These are phyloP conservation scores for Somion occarium DNA, from an alignment of 1,284 basidiomycete species.

Conservation along the genomic window DNA sequence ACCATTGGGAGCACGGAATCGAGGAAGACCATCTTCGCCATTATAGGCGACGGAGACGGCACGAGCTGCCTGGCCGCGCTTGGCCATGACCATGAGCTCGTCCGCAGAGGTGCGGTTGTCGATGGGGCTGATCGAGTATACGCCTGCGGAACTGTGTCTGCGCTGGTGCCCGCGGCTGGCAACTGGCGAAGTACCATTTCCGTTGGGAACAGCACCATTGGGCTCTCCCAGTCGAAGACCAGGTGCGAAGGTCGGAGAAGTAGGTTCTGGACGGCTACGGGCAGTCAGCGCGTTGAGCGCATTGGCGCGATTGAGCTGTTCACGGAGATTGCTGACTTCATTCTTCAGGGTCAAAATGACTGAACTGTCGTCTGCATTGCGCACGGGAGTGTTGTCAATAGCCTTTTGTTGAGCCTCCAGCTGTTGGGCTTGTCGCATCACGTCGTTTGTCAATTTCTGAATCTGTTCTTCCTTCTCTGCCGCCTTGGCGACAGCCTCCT, in stretches of 20 bases:
- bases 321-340: constrained; percentile 88
- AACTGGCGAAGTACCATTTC: constrained; percentile 21
- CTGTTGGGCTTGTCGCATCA: constrained; percentile 69
- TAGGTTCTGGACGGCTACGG: constrained; percentile 62
- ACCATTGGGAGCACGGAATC: constrained; percentile 66
- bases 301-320: constrained; percentile 93
- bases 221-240: constrained; percentile 52
- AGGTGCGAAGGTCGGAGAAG: constrained; percentile 80
- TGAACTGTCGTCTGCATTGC: constrained; percentile 76
- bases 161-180: constrained; percentile 61
- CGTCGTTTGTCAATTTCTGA: constrained; percentile 74
- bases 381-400: constrained; percentile 53
- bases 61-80: constrained; percentile 69
- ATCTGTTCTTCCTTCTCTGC: constrained; percentile 86
- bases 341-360: constrained; percentile 87
- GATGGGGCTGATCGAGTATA: constrained; percentile 58
- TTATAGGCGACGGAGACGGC: constrained; percentile 92
- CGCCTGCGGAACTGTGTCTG: constrained; percentile 82
- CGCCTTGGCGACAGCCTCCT: constrained; percentile 72
- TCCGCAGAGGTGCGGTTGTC: constrained; percentile 71
- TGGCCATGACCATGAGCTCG: constrained; percentile 75
- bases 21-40: constrained; percentile 68
- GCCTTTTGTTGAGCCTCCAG: constrained; percentile 79
- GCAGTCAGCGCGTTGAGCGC: constrained; percentile 83
- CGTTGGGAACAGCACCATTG: constrained; percentile 18